Evolutionary conservation across 805 yeast genomes (phyloP).

Genomic region (Candida yuanshanica): DNA sequence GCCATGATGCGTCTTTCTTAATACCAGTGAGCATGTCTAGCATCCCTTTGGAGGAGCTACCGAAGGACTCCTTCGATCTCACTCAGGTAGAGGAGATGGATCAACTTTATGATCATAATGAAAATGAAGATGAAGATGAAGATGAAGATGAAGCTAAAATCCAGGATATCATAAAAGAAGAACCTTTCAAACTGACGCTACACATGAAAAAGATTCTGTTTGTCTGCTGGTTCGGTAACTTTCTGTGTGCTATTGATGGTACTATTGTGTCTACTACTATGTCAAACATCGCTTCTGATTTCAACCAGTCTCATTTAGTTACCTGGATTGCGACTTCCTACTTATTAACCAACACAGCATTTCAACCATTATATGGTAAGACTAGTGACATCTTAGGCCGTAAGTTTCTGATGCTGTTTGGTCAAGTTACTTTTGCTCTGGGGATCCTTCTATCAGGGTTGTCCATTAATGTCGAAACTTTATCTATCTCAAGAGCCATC

Average conservation of each 20-base stretch:
- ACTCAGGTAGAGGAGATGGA: background rate
- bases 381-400: conserved; percentile 62
- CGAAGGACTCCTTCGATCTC: background rate
- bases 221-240: conserved; percentile 39
- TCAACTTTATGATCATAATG: background rate
- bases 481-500: conserved; percentile 45
- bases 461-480: conserved; percentile 36
- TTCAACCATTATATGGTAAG: conserved; percentile 71
- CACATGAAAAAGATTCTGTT: conserved; percentile 3
- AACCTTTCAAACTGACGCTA: background rate
- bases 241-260: conserved; percentile 52
- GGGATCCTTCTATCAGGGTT: conserved; percentile 41
- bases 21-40: background rate
- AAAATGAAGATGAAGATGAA: background rate
- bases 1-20: background rate
- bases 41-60: background rate
- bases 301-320: conserved; percentile 43
- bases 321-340: conserved; percentile 74
- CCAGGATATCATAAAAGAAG: background rate
- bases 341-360: conserved; percentile 62
- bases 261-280: conserved; percentile 57
- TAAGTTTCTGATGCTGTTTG: conserved; percentile 36
- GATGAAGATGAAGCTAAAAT: background rate
- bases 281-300: conserved; percentile 53
- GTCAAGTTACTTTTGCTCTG: conserved; percentile 38